Evolutionary conservation across 78 protist species (phyloP).

Genomic region (Creolimax fragrantissima): DNA sequence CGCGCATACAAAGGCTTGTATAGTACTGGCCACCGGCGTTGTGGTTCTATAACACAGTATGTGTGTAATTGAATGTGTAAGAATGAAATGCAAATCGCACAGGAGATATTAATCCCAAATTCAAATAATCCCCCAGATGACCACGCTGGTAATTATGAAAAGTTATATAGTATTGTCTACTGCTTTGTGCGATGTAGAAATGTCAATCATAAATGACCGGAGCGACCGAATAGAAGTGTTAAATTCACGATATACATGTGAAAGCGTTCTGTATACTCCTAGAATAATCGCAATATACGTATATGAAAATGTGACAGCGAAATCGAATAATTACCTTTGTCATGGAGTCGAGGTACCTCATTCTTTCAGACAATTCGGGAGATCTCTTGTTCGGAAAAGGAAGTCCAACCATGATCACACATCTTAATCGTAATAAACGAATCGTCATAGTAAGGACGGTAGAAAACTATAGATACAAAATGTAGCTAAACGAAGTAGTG

Average conservation of each 20-base stretch:
- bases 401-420: slow-evolving; percentile 64
- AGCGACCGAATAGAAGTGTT: not conserved
- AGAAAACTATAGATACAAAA: not conserved
- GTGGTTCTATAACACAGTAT: not conserved
- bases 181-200: not conserved
- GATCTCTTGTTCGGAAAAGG: slow-evolving; percentile 62
- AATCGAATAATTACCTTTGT: not conserved
- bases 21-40: slow-evolving; percentile 34
- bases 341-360: not conserved
- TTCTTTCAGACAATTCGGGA: slow-evolving; percentile 32
- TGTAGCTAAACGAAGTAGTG: not conserved
- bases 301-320: too few relatives aligned
- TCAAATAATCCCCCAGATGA: too few relatives aligned
- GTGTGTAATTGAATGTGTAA: not conserved
- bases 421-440: not conserved
- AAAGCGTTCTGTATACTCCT: not conserved
- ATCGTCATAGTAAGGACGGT: not conserved
- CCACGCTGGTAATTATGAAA: not conserved
- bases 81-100: too few relatives aligned
- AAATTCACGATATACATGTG: not conserved
- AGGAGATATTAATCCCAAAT: too few relatives aligned
- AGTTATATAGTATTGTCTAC: not conserved
- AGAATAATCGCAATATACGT: not conserved
- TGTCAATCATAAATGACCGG: not conserved
- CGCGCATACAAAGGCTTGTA: slow-evolving; percentile 65